Conservation (phyloP, 495 filamentous ascomycete species). For the Penicillium antarcticum region DNA sequence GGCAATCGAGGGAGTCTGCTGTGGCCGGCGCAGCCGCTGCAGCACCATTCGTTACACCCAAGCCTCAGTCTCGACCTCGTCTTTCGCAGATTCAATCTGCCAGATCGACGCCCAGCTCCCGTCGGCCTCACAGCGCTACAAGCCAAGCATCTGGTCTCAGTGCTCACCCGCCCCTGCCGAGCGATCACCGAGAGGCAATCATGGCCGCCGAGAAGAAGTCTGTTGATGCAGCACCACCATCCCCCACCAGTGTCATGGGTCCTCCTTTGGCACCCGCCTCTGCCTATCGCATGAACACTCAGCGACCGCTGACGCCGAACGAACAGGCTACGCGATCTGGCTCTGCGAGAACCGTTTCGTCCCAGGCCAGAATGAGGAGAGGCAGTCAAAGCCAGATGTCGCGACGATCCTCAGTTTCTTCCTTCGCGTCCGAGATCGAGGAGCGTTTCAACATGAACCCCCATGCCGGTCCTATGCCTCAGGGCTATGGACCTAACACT, state of each 20-base stretch:
- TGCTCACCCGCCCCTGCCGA: slow-evolving; percentile 70
- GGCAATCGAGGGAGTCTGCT: slow-evolving; percentile 28
- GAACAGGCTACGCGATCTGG: slow-evolving; percentile 44
- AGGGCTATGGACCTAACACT: slow-evolving; percentile 57
- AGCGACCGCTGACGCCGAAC: slow-evolving; percentile 70
- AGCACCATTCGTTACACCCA: slow-evolving; percentile 37
- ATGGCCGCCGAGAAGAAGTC: slow-evolving; percentile 67
- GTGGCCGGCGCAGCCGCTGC: slow-evolving; percentile 6
- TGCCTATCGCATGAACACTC: slow-evolving; percentile 54
- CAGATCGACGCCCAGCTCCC: slow-evolving; percentile 30
- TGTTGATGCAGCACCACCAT: slow-evolving; percentile 41
- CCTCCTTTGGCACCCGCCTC: slow-evolving; percentile 83
- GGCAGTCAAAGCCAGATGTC: slow-evolving; percentile 54
- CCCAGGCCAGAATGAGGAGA: slow-evolving; percentile 32
- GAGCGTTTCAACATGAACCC: slow-evolving; percentile 75
- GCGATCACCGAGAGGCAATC: slow-evolving; percentile 79
- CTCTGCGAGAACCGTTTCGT: slow-evolving; percentile 54
- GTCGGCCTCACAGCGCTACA: slow-evolving; percentile 65
- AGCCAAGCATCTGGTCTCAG: slow-evolving; percentile 51
- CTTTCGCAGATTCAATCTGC: slow-evolving; percentile 32
- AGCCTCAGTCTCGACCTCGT: slow-evolving; percentile 26
- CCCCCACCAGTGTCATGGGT: slow-evolving; percentile 64
- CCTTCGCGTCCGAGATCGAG: slow-evolving; percentile 91
- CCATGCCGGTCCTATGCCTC: slow-evolving; percentile 53
- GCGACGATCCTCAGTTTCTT: slow-evolving; percentile 84